phyloP scores from a whole-genome alignment of 108 stramenopile genomes.

The Nitzschia putrida region DNA sequence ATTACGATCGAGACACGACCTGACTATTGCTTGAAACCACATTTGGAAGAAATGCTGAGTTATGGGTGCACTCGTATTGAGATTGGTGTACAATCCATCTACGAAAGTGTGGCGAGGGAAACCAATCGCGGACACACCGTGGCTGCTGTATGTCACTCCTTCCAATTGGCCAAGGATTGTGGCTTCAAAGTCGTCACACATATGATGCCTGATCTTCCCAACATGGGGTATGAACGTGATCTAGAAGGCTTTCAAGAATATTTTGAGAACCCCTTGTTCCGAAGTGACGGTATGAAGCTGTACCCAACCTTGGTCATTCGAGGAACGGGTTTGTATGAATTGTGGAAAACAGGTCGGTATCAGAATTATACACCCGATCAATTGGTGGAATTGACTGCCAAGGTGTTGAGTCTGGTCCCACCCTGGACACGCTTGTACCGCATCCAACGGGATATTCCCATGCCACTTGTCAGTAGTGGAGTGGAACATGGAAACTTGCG shows the following conservation, averaged over 20 bases:
- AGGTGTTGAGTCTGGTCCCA: conserved; percentile 87
- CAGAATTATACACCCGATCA: conserved; percentile 94
- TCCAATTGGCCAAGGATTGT: conserved; percentile 94
- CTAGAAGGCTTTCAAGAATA: conserved; percentile 87
- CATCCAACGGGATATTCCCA: conserved; percentile 96
- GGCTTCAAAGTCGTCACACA: conserved; percentile 97
- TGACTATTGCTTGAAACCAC: conserved; percentile 94
- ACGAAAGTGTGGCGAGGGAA: conserved; percentile 90
- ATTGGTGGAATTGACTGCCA: conserved; percentile 90
- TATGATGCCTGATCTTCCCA: conserved; percentile 98
- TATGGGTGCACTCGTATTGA: conserved; percentile 99
- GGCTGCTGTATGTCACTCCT: conserved; percentile 87
- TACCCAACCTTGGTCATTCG: conserved; percentile 96
- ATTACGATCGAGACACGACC: conserved; percentile 97
- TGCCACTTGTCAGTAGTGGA: conserved; percentile 92
- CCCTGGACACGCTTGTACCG: conserved; percentile 97
- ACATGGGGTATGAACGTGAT: conserved; percentile 92
- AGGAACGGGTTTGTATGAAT: conserved; percentile 93
- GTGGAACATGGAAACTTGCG: conserved; percentile 95
- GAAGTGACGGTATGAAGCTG: conserved; percentile 92
- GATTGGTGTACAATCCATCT: conserved; percentile 96
- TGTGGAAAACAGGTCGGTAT: conserved; percentile 94
- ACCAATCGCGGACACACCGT: conserved; percentile 97
- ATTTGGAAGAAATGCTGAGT: conserved; percentile 90
- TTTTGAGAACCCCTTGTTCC: conserved; percentile 92